Conservation (phyloP, 495 filamentous ascomycete species). For the Aspergillus heteromorphus region DNA sequence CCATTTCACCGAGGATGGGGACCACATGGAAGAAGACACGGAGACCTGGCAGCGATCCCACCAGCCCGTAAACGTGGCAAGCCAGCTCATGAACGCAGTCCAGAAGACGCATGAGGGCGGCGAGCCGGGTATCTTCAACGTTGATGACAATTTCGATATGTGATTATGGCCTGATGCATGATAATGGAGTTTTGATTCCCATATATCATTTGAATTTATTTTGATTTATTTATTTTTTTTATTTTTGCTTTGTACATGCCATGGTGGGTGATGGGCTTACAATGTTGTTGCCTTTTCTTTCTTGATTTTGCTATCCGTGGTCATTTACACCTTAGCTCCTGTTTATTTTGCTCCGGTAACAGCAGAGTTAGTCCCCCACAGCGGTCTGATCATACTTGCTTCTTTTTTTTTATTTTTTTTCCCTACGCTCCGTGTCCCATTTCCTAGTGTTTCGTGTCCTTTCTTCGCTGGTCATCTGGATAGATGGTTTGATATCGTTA, state of each 20-base stretch:
- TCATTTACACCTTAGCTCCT: slow-evolving; percentile 10
- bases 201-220: slow-evolving; percentile 14
- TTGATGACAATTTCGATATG: slow-evolving; percentile 65
- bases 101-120: slow-evolving; percentile 58
- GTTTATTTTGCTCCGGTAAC: slow-evolving; percentile 1
- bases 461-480: background rate
- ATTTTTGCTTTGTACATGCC: slow-evolving; percentile 35
- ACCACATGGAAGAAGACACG: slow-evolving; percentile 68
- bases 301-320: slow-evolving; percentile 8
- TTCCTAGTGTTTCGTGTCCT: background rate
- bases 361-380: background rate
- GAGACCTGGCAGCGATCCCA: slow-evolving; percentile 40
- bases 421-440: no score
- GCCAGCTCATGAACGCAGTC: slow-evolving; percentile 70
- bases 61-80: slow-evolving; percentile 28
- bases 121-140: slow-evolving; percentile 66
- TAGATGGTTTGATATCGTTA: background rate
- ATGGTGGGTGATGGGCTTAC: slow-evolving; percentile 9
- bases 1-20: slow-evolving; percentile 65
- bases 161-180: slow-evolving; percentile 44
- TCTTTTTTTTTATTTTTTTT: background rate
- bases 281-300: slow-evolving; percentile 17
- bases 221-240: slow-evolving; percentile 24
- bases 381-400: background rate
- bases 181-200: slow-evolving; percentile 39